Base-by-base conservation (phyloP, 345 rosid genomes). In the Brassica napus region DNA sequence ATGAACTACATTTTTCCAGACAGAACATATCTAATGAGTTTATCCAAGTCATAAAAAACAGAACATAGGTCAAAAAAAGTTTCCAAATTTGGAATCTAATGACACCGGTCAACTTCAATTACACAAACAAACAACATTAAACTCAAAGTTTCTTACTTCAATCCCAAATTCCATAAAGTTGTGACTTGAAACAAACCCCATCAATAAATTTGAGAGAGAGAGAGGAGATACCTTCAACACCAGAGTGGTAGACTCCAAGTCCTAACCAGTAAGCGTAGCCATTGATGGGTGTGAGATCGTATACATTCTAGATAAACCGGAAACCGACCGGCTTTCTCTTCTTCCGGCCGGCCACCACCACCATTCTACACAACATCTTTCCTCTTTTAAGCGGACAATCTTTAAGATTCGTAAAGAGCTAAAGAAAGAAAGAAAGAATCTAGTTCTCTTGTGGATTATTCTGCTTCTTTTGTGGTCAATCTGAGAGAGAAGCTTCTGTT, bases 231-330 rank as follows among this genome's bases (percentile, higher is more conserved):
- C 98, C 99, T 89, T 95, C 96, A 21, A 95, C 98, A 54, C 99
- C 98, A 59, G 98, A 95, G 84, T 95, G 99, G 74, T 95, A 95
- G 85, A 95, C 84, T 72, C 99, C 97, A 21, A 95, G 99, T 16
- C 99, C 98, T 31, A 95, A 62, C 99, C 99, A 95, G 68, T 95
- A 95, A 63, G 99, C 98, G 54, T 95, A 95, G 18, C 99, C 99
- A 83, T 95, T 95, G 52, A 93, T 90, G 35, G 99, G 89, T 73
- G 99, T 95, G 74, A 95, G 84, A 76, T 95, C 99, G 81, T 95
- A 95, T 6, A 93, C 99, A 84, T 95, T 95, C 85, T n/a, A 95
- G 79, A 81, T 91, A 93, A 83, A 95, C 99, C 79, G 96, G 98
- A n/a, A 37, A 92, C 93, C 9, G 82, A 62, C 98, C 97, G 44